Evolutionary conservation across 2,329 filamentous ascomycete species (phyloP), one percentile per base, ranked within the genome.

Genomic region (Trichophyton simii): DNA sequence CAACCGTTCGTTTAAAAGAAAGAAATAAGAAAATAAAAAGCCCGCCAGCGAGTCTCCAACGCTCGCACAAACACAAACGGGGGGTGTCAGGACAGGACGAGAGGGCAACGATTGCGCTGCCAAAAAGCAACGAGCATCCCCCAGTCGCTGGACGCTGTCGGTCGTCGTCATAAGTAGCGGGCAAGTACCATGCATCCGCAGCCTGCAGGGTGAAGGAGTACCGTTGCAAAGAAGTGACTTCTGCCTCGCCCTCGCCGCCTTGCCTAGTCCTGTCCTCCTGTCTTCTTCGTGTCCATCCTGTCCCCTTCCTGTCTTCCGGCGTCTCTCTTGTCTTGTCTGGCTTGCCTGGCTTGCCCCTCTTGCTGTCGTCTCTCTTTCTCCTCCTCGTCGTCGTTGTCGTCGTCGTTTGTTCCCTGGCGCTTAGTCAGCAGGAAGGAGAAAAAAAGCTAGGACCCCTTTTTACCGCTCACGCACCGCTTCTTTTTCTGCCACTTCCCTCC

Each of bases 81-180:
- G 44, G 44, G 44, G 42, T 38, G 34, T 13, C 34, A 38, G 15
- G 42, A 46, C 34, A 38, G 15, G 42, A 20, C 13, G 42, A 52
- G 46, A 38, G 34, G 28, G 34, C 34, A 38, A 13, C 34, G 11
- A 38, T 9, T 13, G 34, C 34, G 9, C 34, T n/a, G n/a, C 41
- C 52, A 28, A 55, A 55, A 55, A 55, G 52, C 52, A 55, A 55
- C 52, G 52, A 55, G 52, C 52, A 9, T 48, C 44, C 44, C 44
- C 41, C 44, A 48, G 44, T 48, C 20, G 44, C 20, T 28, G 46
- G 20, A 52, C 46, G 20, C 46, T 31, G 44, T 11, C 48, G 52
- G 52, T 13, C 52, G 28, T 36, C 52, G 52, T 55, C 52, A 55
- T 55, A 55, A 36, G 44, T 48, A 48, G 46, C 46, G 22, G 22